These are phyloP conservation scores for Alloascoidea hylecoeti DNA, from an alignment of 805 yeast genomes.

Conservation along the genomic window DNA sequence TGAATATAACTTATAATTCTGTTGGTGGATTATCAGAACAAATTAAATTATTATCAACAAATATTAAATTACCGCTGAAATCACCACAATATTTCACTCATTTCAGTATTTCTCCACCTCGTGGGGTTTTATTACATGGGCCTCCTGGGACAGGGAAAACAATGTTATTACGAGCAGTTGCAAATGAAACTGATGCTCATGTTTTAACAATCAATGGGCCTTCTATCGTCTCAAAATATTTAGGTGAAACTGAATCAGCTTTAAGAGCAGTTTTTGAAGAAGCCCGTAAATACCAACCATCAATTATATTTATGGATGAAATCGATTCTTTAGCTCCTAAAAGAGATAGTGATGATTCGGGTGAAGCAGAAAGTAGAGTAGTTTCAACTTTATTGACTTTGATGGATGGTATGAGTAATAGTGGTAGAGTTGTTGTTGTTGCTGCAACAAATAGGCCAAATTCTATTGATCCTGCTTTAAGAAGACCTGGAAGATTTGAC, in stretches of 20 bases:
- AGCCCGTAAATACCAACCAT: conserved; percentile 76
- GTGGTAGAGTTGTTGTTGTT: conserved; percentile 48
- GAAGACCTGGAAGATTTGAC: conserved; percentile 84
- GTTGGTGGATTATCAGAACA: conserved; percentile 74
- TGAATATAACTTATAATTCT: conserved; percentile 24
- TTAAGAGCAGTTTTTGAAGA: conserved; percentile 74
- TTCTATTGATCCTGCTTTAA: conserved; percentile 51
- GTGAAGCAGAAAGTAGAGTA: conserved; percentile 82
- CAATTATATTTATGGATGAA: conserved; percentile 83
- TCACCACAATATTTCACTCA: conserved; percentile 64
- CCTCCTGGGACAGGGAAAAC: conserved; percentile 98
- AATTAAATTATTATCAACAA: conserved; percentile 42
- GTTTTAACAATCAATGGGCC: conserved; percentile 82
- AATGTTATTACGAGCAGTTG: conserved; percentile 71
- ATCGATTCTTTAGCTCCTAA: conserved; percentile 86
- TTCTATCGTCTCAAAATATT: conserved; percentile 78
- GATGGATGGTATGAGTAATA: conserved; percentile 64
- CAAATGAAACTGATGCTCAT: conserved; percentile 66
- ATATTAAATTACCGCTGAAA: conserved; percentile 70
- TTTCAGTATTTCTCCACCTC: conserved; percentile 85
- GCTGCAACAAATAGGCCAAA: conserved; percentile 70
- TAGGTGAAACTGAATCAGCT: conserved; percentile 88
- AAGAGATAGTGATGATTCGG: conserved; percentile 71
- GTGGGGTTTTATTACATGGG: conserved; percentile 89
- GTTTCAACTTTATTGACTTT: conserved; percentile 78